A percentile compares a stretch with the other conserved stretches of the same genome.
Evolutionary conservation across 768 basidiomycete species (phyloP).

Genomic region (Trametes meyenii): DNA sequence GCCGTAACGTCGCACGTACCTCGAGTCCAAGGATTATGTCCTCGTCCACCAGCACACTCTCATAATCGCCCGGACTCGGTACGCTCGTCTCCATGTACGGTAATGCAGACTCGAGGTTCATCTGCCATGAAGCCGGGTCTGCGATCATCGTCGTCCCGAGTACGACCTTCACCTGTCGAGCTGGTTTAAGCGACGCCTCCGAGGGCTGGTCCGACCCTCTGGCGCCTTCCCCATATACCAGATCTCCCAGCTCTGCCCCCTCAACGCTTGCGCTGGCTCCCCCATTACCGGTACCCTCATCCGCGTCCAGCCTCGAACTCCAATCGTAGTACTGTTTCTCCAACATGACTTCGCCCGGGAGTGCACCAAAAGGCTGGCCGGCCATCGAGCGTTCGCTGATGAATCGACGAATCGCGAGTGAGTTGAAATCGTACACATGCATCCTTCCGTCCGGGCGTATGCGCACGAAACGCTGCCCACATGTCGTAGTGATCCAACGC

Average conservation of each 20-base stretch:
- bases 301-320: neutral
- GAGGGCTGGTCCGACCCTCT: neutral
- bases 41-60: conserved; percentile 35
- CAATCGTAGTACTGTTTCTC: conserved; percentile 10
- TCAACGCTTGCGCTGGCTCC: neutral
- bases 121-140: conserved; percentile 22
- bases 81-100: conserved; percentile 31
- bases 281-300: neutral
- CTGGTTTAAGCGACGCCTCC: neutral
- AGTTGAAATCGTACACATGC: conserved; percentile 32
- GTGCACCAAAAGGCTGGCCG: conserved; percentile 4
- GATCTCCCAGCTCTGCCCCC: neutral
- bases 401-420: conserved; percentile 14
- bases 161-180: conserved; percentile 10
- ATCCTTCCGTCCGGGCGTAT: conserved; percentile 13
- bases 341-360: conserved; percentile 9
- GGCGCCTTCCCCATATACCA: neutral
- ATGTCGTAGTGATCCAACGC: conserved; percentile 38
- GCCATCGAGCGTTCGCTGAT: conserved; percentile 1
- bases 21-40: conserved; percentile 34
- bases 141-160: conserved; percentile 13
- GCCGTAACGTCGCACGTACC: conserved; percentile 18
- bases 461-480: conserved; percentile 34
- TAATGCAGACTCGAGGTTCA: conserved; percentile 24
- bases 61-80: conserved; percentile 20